A percentile compares a stretch with the other conserved stretches of the same genome.
phyloP scores from a whole-genome alignment of 1,139 yeast species.

The Kodamaea sp. region DNA sequence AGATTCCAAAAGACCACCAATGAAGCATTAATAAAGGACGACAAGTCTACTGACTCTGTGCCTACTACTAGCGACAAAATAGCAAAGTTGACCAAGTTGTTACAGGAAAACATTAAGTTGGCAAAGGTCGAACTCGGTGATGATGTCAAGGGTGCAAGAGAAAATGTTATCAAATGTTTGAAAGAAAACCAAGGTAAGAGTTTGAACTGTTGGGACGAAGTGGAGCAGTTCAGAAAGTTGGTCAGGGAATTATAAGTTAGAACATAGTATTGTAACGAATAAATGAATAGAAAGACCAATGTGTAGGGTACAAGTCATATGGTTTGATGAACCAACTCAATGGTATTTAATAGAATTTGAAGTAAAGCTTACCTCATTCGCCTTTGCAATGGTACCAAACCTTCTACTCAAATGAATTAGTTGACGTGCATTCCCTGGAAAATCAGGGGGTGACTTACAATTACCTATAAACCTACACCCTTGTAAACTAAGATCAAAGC shows the following conservation, averaged over 20 bases:
- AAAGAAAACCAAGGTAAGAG: conserved; percentile 69
- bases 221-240: conserved; percentile 65
- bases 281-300: neutral
- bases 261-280: neutral
- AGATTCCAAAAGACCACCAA: conserved; percentile 56
- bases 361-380: too few species aligned
- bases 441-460: too few species aligned
- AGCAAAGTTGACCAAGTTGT: conserved; percentile 47
- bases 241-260: conserved; percentile 34
- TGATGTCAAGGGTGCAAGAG: conserved; percentile 48
- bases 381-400: too few species aligned
- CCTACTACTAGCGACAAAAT: conserved; percentile 40
- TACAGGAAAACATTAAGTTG: conserved; percentile 49
- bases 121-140: conserved; percentile 36
- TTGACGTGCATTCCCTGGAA: too few species aligned
- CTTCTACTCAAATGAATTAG: too few species aligned
- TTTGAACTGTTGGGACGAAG: conserved; percentile 87
- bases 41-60: conserved; percentile 24
- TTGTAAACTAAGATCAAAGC: conserved; percentile 87
- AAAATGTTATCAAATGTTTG: conserved; percentile 64
- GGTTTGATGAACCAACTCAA: too few species aligned
- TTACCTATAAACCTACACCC: conserved; percentile 70
- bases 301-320: too few species aligned
- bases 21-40: conserved; percentile 36
- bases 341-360: too few species aligned